Conservation (phyloP, 1,284 basidiomycete species). For the Ganoderma multipileum region DNA sequence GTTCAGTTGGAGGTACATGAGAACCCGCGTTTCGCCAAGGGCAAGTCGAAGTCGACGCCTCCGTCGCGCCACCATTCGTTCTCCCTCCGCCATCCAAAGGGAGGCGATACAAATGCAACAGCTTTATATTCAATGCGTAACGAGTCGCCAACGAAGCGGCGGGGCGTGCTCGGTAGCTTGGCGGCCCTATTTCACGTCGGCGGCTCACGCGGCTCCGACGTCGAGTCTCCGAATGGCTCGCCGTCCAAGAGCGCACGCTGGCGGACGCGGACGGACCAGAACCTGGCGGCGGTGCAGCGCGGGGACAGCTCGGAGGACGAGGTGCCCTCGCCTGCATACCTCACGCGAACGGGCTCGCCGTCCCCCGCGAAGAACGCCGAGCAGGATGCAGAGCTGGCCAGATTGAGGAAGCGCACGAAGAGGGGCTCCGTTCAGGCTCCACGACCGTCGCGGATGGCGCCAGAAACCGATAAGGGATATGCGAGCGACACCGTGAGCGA, state of each 20-base stretch:
- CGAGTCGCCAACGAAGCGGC: conserved; percentile 30
- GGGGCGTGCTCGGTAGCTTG: conserved; percentile 37
- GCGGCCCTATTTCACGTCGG: conserved; percentile 38
- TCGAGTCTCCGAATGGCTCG: conserved; percentile 18
- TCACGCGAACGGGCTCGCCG: not conserved
- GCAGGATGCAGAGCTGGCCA: conserved; percentile 12
- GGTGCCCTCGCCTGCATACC: conserved; percentile 20
- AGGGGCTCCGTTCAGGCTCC: conserved; percentile 32
- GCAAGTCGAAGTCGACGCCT: conserved; percentile 20
- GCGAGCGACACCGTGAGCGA: conserved; percentile 40
- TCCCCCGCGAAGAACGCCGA: conserved; percentile 2
- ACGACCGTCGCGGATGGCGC: conserved; percentile 21
- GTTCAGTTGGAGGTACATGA: conserved; percentile 57
- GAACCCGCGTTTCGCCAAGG: conserved; percentile 57
- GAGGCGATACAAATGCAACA: conserved; percentile 13
- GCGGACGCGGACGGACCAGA: conserved; percentile 57
- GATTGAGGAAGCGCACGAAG: conserved; percentile 37
- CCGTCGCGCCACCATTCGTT: conserved; percentile 26
- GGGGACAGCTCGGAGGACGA: conserved; percentile 47
- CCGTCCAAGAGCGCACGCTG: conserved; percentile 38
- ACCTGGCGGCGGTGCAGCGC: conserved; percentile 44
- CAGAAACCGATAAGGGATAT: conserved; percentile 35
- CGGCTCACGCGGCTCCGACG: conserved; percentile 21
- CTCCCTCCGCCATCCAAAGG: conserved; percentile 23
- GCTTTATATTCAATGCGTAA: conserved; percentile 18